These are phyloP conservation scores for Termitomyces sp. DNA, from an alignment of 768 basidiomycete genomes.

Conservation along the genomic window DNA sequence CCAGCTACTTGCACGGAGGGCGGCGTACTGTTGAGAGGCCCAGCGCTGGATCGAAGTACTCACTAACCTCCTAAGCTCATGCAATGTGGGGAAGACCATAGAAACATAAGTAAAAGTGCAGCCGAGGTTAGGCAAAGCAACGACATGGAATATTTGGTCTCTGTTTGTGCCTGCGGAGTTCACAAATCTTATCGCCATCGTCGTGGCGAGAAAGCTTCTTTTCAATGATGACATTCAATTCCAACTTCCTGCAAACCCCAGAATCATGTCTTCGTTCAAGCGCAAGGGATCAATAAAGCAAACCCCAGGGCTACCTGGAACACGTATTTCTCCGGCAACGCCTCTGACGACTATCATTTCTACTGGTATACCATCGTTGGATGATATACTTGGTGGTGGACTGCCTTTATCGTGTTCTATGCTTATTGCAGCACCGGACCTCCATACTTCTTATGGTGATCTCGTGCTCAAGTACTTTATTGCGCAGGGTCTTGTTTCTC, in stretches of 20 bases:
- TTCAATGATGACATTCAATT: background rate
- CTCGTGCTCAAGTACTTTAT: constrained; percentile 86
- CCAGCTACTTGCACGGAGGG: constrained; percentile 15
- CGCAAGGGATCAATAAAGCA: constrained; percentile 49
- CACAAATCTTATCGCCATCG: background rate
- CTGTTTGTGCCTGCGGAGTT: background rate
- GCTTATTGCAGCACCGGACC: constrained; percentile 76
- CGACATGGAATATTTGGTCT: background rate
- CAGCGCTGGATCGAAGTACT: background rate
- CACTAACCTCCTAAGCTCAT: background rate
- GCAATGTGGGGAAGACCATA: constrained; percentile 3
- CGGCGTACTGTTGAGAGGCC: constrained; percentile 2
- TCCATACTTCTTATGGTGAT: constrained; percentile 80
- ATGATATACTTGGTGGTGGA: constrained; percentile 93
- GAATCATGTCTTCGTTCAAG: constrained; percentile 76
- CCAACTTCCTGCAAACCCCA: background rate
- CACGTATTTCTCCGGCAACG: constrained; percentile 54
- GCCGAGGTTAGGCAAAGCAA: too few species aligned
- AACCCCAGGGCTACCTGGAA: constrained; percentile 39
- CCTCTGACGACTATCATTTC: constrained; percentile 59
- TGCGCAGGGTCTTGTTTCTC: constrained; percentile 75
- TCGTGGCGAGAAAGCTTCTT: background rate
- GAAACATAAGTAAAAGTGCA: background rate
- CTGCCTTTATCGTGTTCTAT: constrained; percentile 77
- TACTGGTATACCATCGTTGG: constrained; percentile 88